phyloP scores from a whole-genome alignment of 441 rosid species.

The Breynia disticha region DNA sequence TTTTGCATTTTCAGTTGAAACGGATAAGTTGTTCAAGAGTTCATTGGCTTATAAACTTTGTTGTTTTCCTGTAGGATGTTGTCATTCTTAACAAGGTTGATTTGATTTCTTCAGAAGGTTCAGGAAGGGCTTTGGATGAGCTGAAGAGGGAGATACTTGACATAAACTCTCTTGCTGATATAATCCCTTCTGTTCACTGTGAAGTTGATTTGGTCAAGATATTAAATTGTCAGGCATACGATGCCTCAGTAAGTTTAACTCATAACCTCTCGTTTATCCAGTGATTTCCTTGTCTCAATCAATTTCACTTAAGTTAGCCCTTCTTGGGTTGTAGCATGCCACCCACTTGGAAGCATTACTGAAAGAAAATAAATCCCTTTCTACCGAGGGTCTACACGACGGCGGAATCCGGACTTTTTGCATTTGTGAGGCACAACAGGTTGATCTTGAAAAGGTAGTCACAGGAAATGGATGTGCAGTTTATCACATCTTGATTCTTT shows the following conservation, averaged over 20 bases:
- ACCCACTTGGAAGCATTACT: slow-evolving; percentile 21
- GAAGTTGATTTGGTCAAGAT: slow-evolving; percentile 69
- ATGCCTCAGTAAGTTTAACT: slow-evolving; percentile 51
- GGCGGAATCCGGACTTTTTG: slow-evolving; percentile 21
- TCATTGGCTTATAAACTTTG: slow-evolving; percentile 14
- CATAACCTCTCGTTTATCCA: slow-evolving; percentile 8
- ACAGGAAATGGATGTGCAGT: background rate
- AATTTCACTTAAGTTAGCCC: background rate
- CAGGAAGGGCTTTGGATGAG: slow-evolving; percentile 45
- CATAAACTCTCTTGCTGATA: slow-evolving; percentile 70
- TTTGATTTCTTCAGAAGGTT: slow-evolving; percentile 54
- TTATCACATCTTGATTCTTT: too few relatives aligned
- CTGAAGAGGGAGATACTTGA: slow-evolving; percentile 66
- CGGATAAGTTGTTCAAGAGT: background rate
- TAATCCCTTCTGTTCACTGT: slow-evolving; percentile 62
- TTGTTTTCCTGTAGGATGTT: slow-evolving; percentile 56
- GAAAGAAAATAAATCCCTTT: slow-evolving; percentile 21
- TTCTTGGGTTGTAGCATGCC: slow-evolving; percentile 11
- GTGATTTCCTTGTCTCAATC: background rate
- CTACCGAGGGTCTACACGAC: slow-evolving; percentile 21
- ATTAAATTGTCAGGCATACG: slow-evolving; percentile 70
- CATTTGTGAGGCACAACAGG: slow-evolving; percentile 19
- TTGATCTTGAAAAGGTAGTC: slow-evolving; percentile 27
- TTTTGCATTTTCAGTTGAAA: background rate
- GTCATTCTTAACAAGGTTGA: slow-evolving; percentile 91